These are phyloP conservation scores for Salinomyces thailandicus DNA, from an alignment of 2,329 filamentous ascomycete species.

Conservation along the genomic window DNA sequence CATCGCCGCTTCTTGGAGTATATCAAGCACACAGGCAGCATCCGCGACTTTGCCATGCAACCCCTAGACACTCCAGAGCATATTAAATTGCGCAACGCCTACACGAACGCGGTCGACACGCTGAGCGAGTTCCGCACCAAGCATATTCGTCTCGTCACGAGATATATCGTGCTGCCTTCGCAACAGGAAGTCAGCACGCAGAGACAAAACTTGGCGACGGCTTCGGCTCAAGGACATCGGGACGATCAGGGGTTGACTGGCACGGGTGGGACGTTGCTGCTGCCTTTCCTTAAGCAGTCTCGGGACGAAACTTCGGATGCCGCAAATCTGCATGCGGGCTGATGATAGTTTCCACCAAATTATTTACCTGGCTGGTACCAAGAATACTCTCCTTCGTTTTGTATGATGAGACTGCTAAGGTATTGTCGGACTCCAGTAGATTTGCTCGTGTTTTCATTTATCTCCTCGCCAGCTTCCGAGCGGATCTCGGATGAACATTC, in stretches of 20 bases:
- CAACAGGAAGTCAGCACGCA: constrained; percentile 16
- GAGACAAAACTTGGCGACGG: constrained; percentile 34
- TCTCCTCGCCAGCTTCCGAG: too few species aligned
- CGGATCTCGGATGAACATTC: too few species aligned
- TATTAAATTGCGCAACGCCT: constrained; percentile 30
- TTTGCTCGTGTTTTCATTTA: too few species aligned
- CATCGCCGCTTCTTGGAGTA: constrained; percentile 42
- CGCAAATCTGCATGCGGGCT: neutral
- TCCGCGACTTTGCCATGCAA: constrained; percentile 34
- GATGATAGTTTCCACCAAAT: neutral
- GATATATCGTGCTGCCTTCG: constrained; percentile 41
- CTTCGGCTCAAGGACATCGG: constrained; percentile 25
- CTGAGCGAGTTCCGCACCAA: constrained; percentile 40
- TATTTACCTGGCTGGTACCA: too few species aligned
- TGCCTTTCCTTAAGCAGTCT: constrained; percentile 44
- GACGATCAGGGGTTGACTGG: constrained; percentile 32
- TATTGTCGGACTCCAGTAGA: too few species aligned
- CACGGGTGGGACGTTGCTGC: constrained; percentile 43
- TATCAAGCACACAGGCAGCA: constrained; percentile 35
- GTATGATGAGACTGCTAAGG: too few species aligned
- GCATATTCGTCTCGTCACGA: constrained; percentile 43
- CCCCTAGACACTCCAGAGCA: constrained; percentile 19
- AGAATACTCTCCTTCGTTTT: too few species aligned
- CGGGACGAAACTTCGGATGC: constrained; percentile 37
- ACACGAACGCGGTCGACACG: constrained; percentile 36